These are phyloP conservation scores for Botrytis fragariae DNA, from an alignment of 2,329 filamentous ascomycete genomes.

Conservation along the genomic window DNA sequence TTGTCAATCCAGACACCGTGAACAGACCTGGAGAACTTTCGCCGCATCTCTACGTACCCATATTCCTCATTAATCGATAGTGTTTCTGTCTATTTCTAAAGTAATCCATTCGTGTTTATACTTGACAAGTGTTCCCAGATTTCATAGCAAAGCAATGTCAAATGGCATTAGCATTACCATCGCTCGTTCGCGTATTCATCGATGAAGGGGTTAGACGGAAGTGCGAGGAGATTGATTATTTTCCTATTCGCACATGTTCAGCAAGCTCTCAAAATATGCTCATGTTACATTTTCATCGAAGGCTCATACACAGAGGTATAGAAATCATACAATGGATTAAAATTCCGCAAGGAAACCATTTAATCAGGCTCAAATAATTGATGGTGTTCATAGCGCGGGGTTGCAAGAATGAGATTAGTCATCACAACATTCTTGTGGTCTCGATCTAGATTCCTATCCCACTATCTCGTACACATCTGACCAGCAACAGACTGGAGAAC, in stretches of 20 bases:
- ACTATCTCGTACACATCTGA: background rate
- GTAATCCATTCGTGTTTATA: background rate
- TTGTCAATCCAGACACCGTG: no score
- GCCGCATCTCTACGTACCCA: no score
- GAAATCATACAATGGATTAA: background rate
- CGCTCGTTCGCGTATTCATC: background rate
- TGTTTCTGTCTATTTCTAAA: background rate
- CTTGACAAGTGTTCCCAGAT: no score
- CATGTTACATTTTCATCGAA: background rate
- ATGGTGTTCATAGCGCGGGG: background rate
- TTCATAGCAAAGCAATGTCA: background rate
- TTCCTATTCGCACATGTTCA: background rate
- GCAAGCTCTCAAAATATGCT: background rate
- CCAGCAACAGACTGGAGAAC: background rate
- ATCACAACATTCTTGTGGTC: background rate
- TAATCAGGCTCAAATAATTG: background rate
- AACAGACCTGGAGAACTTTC: no score
- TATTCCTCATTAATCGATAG: no score
- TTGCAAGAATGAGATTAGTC: background rate
- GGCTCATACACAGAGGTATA: accelerated
- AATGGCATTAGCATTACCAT: background rate
- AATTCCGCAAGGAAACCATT: background rate
- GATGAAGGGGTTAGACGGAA: background rate
- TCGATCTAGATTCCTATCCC: background rate
- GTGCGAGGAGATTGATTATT: background rate